Base-by-base conservation (phyloP, 179 eudicot genomes). In the Amaranthus tricolor region DNA sequence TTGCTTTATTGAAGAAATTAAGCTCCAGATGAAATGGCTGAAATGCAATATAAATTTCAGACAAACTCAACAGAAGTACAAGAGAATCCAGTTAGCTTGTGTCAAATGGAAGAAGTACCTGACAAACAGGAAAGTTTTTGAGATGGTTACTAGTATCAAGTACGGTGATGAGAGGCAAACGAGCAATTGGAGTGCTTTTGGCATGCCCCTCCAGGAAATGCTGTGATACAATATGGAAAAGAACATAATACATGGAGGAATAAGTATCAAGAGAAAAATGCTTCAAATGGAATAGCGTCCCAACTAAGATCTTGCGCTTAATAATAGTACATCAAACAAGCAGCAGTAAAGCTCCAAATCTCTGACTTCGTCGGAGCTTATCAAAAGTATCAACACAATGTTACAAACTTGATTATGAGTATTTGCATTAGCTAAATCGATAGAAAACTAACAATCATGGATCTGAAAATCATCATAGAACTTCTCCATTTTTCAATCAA, bases 141-240 rank as follows among this genome's bases (percentile, higher is more conserved):
- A 90, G 86, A 82, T 85, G 86, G 82, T 88, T 82, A 73, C 80
- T 93, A 63, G 91, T 76, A 83, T 92, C 97, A 66, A 93, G 66
- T 76, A 95, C 77, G 63, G 94, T 93, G 69, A 95, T 87, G 49
- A 95, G 89, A 79, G 99, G 99, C 82, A 95, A 82, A 71, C 99
- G 89, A 73, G 96, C 84, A 66, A 95, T 87, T 64, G 99, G 98
- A 68, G 92, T 88, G 84, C 88, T 89, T 88, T 91, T 89, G 71
- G 98, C 89, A 83, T 95, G 99, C 62, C 96, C 98, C 87, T 95
- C 99, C 97, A 95, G 85, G 78, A 91, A 95, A 88, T 93, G 99
- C 99, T 95, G 94, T 50, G 66, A 17, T 49, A 63, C 43, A 45
- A 57, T 13, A 48, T 8, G 40, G 12, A 8, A 48, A 6, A 6